Conservation (phyloP, 768 basidiomycete genomes). For the Pulveroboletus sp. region DNA sequence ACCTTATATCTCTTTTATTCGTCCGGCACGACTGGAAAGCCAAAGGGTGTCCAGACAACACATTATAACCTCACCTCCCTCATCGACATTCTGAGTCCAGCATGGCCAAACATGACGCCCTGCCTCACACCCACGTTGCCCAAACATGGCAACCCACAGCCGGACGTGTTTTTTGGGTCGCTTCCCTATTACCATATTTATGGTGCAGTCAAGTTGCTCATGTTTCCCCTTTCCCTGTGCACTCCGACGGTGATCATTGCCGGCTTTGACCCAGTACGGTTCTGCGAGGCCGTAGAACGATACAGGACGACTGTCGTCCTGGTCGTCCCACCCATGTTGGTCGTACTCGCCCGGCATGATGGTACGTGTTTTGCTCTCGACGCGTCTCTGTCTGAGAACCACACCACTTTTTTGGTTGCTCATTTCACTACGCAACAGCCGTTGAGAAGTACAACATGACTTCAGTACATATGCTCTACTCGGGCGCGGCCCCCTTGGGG, state of each 20-base stretch:
- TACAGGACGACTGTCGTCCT: conserved; percentile 59
- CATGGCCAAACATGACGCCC: conserved; percentile 40
- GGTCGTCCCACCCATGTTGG: conserved; percentile 82
- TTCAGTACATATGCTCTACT: conserved; percentile 54
- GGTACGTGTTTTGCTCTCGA: conserved; percentile 38
- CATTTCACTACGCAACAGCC: conserved; percentile 37
- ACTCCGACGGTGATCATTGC: conserved; percentile 55
- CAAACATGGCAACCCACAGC: background rate
- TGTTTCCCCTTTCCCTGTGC: conserved; percentile 52
- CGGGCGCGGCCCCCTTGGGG: conserved; percentile 82
- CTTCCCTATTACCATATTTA: conserved; percentile 61
- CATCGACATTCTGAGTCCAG: conserved; percentile 45
- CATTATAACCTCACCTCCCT: conserved; percentile 67
- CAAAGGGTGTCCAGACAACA: conserved; percentile 72
- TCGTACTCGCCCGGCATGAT: conserved; percentile 68
- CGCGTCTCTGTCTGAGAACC: background rate
- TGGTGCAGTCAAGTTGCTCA: conserved; percentile 60
- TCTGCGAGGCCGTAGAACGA: conserved; percentile 62
- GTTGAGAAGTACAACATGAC: conserved; percentile 67
- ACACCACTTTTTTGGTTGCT: background rate
- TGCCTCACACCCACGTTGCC: conserved; percentile 20
- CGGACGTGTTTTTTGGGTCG: conserved; percentile 58
- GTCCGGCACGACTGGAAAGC: conserved; percentile 72
- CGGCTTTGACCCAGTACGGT: conserved; percentile 68
- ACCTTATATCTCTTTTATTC: conserved; percentile 66